A percentile compares a stretch with the other conserved stretches of the same genome.
These are phyloP conservation scores for Trichoderma atroviride DNA, from an alignment of 2,329 filamentous ascomycete species.

Conservation along the genomic window DNA sequence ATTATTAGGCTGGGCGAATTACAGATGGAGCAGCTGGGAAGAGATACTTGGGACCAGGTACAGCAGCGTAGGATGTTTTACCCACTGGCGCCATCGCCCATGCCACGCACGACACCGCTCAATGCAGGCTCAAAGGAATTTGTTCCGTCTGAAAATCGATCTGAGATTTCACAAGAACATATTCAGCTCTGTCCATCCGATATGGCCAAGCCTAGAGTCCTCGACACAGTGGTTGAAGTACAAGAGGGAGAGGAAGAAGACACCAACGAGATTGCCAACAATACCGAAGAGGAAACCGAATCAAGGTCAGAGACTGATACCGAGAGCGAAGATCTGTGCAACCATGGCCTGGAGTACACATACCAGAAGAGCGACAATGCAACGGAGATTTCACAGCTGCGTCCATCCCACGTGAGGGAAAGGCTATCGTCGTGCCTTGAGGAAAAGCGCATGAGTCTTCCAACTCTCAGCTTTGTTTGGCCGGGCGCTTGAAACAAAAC, in stretches of 20 bases:
- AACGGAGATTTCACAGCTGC: background rate
- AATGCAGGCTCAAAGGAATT: conserved; percentile 39
- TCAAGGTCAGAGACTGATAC: background rate
- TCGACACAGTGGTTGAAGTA: conserved; percentile 34
- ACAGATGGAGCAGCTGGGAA: conserved; percentile 51
- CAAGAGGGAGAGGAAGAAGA: conserved; percentile 27
- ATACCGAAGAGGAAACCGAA: conserved; percentile 12
- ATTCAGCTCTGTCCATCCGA: background rate
- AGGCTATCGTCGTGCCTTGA: background rate
- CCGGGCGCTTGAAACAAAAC: conserved; percentile 20
- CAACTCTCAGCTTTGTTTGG: conserved; percentile 36
- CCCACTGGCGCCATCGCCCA: background rate
- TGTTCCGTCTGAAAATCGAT: conserved; percentile 31
- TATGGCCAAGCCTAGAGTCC: background rate
- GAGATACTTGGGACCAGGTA: conserved; percentile 44
- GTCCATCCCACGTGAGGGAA: background rate
- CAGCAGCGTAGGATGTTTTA: conserved; percentile 19
- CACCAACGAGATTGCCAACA: background rate
- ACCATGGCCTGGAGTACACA: conserved; percentile 25
- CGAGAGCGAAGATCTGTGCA: conserved; percentile 1
- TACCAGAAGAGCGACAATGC: background rate
- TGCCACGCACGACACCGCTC: conserved; percentile 26
- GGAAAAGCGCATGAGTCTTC: conserved; percentile 37
- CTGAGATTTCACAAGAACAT: background rate
- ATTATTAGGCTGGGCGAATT: conserved; percentile 53